Conservation (phyloP, 78 protist genomes). For the Paratrimastix pyriformis region DNA sequence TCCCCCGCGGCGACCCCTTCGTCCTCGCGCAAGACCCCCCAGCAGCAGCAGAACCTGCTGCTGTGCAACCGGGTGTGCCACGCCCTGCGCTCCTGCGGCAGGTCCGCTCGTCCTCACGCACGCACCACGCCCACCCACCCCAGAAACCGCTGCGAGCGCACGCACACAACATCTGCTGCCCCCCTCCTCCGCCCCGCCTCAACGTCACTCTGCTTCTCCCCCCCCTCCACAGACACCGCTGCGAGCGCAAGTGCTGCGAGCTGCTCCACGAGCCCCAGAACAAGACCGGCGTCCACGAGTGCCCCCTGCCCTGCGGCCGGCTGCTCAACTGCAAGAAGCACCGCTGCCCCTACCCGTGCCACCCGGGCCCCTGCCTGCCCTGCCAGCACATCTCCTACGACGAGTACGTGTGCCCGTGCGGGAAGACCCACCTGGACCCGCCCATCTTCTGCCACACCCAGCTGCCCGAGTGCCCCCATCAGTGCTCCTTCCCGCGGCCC, state of each 20-base stretch:
- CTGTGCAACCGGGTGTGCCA: no score
- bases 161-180: background rate
- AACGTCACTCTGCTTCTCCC: background rate
- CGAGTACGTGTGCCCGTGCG: slow-evolving; percentile 18
- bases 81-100: no score
- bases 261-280: background rate
- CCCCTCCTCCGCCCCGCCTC: background rate
- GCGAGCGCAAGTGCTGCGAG: background rate
- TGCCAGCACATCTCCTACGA: slow-evolving; percentile 6
- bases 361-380: slow-evolving; percentile 14
- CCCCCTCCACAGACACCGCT: background rate
- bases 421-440: slow-evolving; percentile 10
- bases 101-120: no score
- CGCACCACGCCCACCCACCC: background rate
- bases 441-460: slow-evolving; percentile 21
- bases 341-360: slow-evolving; percentile 3
- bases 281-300: background rate
- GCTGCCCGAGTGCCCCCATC: slow-evolving; percentile 5
- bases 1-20: no score
- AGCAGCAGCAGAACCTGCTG: no score
- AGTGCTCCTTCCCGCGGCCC: background rate
- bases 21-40: no score
- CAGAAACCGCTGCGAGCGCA: background rate
- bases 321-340: background rate
- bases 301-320: background rate